phyloP scores from a whole-genome alignment of 73 alveolate genomes.

The Halteria grandinella region DNA sequence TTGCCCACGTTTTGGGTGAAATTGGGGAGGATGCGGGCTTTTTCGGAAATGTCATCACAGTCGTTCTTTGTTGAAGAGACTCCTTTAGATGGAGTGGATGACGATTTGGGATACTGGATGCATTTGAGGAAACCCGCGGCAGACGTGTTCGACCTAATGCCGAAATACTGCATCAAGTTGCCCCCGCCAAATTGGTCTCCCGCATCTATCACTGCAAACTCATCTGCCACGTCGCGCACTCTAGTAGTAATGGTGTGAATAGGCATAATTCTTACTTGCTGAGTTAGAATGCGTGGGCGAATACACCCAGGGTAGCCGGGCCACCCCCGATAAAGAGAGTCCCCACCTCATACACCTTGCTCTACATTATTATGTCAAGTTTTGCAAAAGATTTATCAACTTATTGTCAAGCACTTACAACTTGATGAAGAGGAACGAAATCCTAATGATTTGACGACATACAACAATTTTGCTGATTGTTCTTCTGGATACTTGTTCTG shows the following conservation, averaged over 20 bases:
- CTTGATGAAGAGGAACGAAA: no score
- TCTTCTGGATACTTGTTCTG: no score
- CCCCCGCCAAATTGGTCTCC: constrained; percentile 65
- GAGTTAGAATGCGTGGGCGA: constrained; percentile 26
- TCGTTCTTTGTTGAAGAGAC: no score
- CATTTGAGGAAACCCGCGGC: constrained; percentile 60
- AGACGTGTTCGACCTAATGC: constrained; percentile 64
- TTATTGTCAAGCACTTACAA: no score
- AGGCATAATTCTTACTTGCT: not conserved
- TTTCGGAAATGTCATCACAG: no score
- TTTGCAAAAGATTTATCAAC: no score
- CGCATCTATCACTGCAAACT: constrained; percentile 46
- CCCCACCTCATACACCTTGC: constrained; percentile 2
- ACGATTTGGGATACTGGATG: constrained; percentile 7
- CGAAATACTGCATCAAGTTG: constrained; percentile 21
- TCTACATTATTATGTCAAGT: no score
- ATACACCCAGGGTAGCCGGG: constrained; percentile 63
- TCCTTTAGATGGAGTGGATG: no score
- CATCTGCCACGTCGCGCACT: constrained; percentile 16
- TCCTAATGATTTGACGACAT: no score
- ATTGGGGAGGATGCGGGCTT: no score
- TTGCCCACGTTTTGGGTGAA: no score
- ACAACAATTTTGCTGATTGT: no score
- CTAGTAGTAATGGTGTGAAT: not conserved
- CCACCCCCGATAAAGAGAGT: constrained; percentile 66